A percentile compares a stretch with the other conserved stretches of the same genome.
These are phyloP conservation scores for Tausonia pullulans DNA, from an alignment of 1,284 basidiomycete genomes.

Conservation along the genomic window DNA sequence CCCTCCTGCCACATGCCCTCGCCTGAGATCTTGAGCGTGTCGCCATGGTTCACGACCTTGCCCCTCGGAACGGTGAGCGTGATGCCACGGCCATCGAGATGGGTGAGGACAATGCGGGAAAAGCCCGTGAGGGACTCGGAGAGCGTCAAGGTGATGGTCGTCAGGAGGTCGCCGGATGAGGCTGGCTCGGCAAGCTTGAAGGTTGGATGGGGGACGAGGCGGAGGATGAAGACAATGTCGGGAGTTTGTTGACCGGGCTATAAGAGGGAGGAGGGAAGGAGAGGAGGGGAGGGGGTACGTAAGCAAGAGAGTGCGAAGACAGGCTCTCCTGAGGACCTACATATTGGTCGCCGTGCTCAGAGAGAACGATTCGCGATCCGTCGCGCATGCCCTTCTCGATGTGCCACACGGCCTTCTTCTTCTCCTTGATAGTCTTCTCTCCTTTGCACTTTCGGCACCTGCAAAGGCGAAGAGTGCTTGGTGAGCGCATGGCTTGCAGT, in stretches of 20 bases:
- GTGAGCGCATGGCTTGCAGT: background rate
- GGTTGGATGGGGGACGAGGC: conserved; percentile 53
- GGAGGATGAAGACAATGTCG: conserved; percentile 77
- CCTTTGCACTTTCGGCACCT: conserved; percentile 97
- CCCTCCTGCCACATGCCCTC: conserved; percentile 73
- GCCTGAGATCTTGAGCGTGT: conserved; percentile 59
- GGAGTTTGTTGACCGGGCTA: conserved; percentile 72
- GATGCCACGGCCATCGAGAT: conserved; percentile 80
- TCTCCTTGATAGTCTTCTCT: conserved; percentile 68
- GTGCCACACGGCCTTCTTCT: conserved; percentile 72
- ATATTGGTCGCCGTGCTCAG: conserved; percentile 81
- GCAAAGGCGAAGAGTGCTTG: background rate
- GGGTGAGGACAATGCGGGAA: conserved; percentile 69
- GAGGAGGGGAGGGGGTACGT: background rate
- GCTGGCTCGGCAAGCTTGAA: conserved; percentile 59
- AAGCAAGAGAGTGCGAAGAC: background rate
- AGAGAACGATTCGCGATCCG: conserved; percentile 71
- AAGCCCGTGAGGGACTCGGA: conserved; percentile 87
- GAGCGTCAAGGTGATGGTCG: conserved; percentile 51
- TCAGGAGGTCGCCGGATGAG: conserved; percentile 17
- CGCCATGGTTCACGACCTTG: conserved; percentile 61
- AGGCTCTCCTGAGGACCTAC: conserved; percentile 36
- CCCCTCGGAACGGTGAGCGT: conserved; percentile 58
- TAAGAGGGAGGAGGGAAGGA: background rate
- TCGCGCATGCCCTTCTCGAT: conserved; percentile 83